These are phyloP conservation scores for Ustilago vetiveriae DNA, from an alignment of 1,284 basidiomycete species.

Conservation along the genomic window DNA sequence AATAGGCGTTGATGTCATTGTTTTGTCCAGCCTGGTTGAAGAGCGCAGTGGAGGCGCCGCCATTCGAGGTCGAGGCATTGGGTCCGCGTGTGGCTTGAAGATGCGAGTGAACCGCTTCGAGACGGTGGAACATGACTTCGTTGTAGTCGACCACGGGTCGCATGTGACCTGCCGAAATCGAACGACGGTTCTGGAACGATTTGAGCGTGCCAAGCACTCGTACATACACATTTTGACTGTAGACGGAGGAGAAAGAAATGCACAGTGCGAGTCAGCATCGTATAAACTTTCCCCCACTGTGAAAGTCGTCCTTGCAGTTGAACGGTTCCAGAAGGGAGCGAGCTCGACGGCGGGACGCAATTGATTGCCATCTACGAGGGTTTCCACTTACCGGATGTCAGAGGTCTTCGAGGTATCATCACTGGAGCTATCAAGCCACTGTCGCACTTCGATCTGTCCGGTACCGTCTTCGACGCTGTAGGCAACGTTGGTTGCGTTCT, in stretches of 20 bases:
- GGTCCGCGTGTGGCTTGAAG: conserved; percentile 47
- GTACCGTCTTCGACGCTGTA: conserved; percentile 90
- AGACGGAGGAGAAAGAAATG: background rate
- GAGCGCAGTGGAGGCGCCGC: conserved; percentile 4
- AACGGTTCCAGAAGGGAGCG: no score
- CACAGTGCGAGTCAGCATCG: conserved; percentile 3
- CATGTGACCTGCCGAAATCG: conserved; percentile 72
- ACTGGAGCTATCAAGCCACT: conserved; percentile 81
- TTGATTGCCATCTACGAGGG: background rate
- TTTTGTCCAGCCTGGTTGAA: conserved; percentile 13
- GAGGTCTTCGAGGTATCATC: conserved; percentile 68
- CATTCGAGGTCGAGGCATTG: conserved; percentile 10
- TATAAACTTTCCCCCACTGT: no score
- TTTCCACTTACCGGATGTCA: conserved; percentile 53
- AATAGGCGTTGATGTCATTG: conserved; percentile 47
- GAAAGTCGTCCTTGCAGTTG: no score
- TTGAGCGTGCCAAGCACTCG: conserved; percentile 92
- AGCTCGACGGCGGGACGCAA: no score
- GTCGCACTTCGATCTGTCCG: conserved; percentile 84
- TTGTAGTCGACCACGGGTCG: conserved; percentile 75
- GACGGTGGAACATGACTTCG: conserved; percentile 83
- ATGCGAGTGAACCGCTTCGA: conserved; percentile 71
- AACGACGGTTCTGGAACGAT: conserved; percentile 80
- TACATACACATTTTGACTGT: conserved; percentile 80
- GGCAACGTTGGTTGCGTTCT: conserved; percentile 81